These are phyloP conservation scores for Nemania sp. DNA, from an alignment of 2,329 filamentous ascomycete species.

Conservation along the genomic window DNA sequence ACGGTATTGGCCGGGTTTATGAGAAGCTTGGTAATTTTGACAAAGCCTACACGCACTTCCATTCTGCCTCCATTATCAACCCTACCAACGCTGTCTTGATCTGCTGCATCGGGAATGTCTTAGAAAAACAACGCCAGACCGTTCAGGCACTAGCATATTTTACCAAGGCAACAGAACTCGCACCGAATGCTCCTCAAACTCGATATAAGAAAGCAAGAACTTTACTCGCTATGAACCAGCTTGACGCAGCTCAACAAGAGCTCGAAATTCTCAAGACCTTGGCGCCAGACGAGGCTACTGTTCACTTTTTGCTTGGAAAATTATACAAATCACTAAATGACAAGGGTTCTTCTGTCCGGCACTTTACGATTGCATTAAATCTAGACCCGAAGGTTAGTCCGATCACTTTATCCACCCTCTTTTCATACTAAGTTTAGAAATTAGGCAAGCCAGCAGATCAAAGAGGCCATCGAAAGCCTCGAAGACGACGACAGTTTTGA, in stretches of 20 bases:
- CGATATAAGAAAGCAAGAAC: slow-evolving; percentile 94
- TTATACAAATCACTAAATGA: slow-evolving; percentile 80
- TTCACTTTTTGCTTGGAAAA: slow-evolving; percentile 93
- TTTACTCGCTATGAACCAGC: slow-evolving; percentile 78
- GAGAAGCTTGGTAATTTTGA: slow-evolving; percentile 92
- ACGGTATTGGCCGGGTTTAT: slow-evolving; percentile 85
- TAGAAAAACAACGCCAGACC: slow-evolving; percentile 89
- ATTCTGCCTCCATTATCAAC: slow-evolving; percentile 88
- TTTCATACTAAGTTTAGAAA: slow-evolving; percentile 42
- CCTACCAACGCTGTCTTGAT: slow-evolving; percentile 93
- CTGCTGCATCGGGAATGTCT: slow-evolving; percentile 89
- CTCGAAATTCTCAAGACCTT: slow-evolving; percentile 89
- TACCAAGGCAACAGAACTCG: slow-evolving; percentile 82
- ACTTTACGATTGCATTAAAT: slow-evolving; percentile 95
- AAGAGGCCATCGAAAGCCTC: slow-evolving; percentile 93
- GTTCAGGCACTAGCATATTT: slow-evolving; percentile 84
- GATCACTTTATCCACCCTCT: not conserved
- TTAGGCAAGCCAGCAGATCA: slow-evolving; percentile 92
- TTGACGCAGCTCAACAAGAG: slow-evolving; percentile 81
- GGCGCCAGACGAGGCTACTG: slow-evolving; percentile 93
- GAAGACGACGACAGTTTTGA: slow-evolving; percentile 82
- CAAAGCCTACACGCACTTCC: slow-evolving; percentile 91
- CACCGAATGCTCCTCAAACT: slow-evolving; percentile 83
- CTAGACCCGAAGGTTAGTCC: slow-evolving; percentile 89
- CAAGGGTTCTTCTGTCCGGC: slow-evolving; percentile 84